Evolutionary conservation across 495 filamentous ascomycete species (phyloP), one percentile per base, ranked within the genome.

Genomic region (Thozetella sp.): DNA sequence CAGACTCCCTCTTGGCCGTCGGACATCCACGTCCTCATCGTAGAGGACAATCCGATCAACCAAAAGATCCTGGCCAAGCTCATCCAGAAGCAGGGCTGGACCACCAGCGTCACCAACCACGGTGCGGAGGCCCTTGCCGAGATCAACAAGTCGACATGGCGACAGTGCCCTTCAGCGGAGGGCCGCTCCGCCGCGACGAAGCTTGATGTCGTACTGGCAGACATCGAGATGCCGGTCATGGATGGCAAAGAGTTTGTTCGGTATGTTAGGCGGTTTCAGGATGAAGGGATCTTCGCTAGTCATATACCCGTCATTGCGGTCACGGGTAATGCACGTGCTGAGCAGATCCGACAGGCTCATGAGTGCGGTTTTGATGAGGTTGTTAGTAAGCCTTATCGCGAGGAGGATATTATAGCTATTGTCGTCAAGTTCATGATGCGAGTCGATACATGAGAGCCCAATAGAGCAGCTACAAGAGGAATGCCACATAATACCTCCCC

Each of bases 151-250:
- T 48, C 43, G 43, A 48, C 43, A 19, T 48, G 43, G 43, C 9
- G n/a, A 10, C 6, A 48, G 3, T 15, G 9, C 20, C 10, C 43
- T 20, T 48, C 43, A 19, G 12, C 43, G 10, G 43, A 4, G 43
- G 10, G 6, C n/a, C 43, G 3, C n/a, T 15, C n/a, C n/a, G n/a
- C 11, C 43, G 11, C n/a, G 20, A 48, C n/a, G 10, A 63, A 75
- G 51, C 72, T 90, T 3, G 81, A 80, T 51, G 81, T 90, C 46
- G 80, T 91, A 13, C 65, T 91, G 3, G 90, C 90, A 88, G 90
- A 92, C 61, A 79, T 90, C 56, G 89, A 91, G 66, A 92, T 92
- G 90, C 90, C 90, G 0, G 79, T 91, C 15, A 91, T 92, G 89
- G 87, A 92, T 63, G 90, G 90, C 51, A 79, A 86, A 60, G 83